Evolutionary conservation across 2,329 filamentous ascomycete genomes (phyloP).

Genomic region (Epichloe hybrida): DNA sequence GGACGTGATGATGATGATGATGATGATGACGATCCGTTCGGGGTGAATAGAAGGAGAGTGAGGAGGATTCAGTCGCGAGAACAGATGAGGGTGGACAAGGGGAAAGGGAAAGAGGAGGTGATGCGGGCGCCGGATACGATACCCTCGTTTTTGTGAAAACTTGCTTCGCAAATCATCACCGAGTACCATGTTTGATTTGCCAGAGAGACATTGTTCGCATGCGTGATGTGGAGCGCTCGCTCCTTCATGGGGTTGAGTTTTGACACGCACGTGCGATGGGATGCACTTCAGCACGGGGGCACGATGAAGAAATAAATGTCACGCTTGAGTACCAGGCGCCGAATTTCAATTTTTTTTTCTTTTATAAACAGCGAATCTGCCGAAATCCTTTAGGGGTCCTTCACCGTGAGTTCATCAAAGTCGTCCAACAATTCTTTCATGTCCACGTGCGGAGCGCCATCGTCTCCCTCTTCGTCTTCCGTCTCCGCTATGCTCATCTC

Average conservation of each 20-base stretch:
- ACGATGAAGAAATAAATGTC: too few relatives aligned
- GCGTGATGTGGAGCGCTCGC: too few relatives aligned
- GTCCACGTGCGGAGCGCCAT: slow-evolving; percentile 54
- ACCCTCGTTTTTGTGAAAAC: slow-evolving; percentile 22
- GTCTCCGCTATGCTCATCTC: slow-evolving; percentile 53
- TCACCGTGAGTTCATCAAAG: slow-evolving; percentile 65
- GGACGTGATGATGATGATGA: slow-evolving; percentile 8
- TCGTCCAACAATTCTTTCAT: slow-evolving; percentile 82
- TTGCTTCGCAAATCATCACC: too few relatives aligned
- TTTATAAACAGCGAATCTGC: background rate
- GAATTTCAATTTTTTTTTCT: background rate
- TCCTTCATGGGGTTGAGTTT: too few relatives aligned
- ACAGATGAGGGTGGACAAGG: slow-evolving; percentile 8
- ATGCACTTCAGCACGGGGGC: too few relatives aligned
- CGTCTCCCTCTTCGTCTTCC: slow-evolving; percentile 43
- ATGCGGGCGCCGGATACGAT: slow-evolving; percentile 17
- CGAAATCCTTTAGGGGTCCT: slow-evolving; percentile 10
- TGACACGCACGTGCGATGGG: too few relatives aligned
- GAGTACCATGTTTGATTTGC: too few relatives aligned
- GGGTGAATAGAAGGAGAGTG: slow-evolving; percentile 17
- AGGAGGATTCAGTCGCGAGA: slow-evolving; percentile 19
- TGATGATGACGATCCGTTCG: slow-evolving; percentile 23
- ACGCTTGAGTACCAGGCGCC: too few relatives aligned
- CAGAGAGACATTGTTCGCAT: too few relatives aligned
- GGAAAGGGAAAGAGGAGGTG: background rate